phyloP scores from a whole-genome alignment of 345 rosid species.

The Ceriops tagal region DNA sequence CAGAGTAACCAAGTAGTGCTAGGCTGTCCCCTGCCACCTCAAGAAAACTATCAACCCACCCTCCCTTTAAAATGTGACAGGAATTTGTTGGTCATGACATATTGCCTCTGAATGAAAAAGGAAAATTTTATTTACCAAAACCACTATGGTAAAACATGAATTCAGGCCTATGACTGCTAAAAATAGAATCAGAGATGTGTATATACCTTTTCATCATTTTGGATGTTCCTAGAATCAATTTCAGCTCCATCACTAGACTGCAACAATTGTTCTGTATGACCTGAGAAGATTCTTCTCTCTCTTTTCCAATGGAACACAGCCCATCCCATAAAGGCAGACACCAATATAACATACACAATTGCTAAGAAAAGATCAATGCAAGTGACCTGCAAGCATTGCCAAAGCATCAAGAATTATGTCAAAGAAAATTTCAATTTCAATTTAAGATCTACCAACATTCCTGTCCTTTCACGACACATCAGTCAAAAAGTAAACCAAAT shows the following conservation, averaged over 20 bases:
- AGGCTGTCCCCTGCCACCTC: too few species aligned
- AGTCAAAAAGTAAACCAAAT: slow-evolving; percentile 5
- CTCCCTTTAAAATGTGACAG: too few species aligned
- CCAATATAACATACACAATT: slow-evolving; percentile 17
- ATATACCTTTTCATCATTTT: slow-evolving; percentile 48
- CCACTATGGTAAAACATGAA: not conserved
- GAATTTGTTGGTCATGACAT: too few species aligned
- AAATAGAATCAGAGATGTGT: not conserved
- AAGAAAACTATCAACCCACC: too few species aligned
- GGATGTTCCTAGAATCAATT: slow-evolving; percentile 25
- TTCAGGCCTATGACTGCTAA: not conserved
- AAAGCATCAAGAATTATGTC: slow-evolving; percentile 20
- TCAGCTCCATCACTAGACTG: slow-evolving; percentile 43
- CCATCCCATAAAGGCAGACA: slow-evolving; percentile 23
- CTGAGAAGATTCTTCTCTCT: slow-evolving; percentile 26
- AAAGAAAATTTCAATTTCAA: not conserved
- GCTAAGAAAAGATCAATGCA: slow-evolving; percentile 24
- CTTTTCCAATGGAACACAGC: slow-evolving; percentile 12
- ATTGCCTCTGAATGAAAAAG: too few species aligned
- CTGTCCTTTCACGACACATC: slow-evolving; percentile 7
- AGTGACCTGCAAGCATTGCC: slow-evolving; percentile 24
- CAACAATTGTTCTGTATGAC: slow-evolving; percentile 49
- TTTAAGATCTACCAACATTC: not conserved
- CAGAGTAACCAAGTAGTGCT: too few species aligned
- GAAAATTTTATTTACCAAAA: too few species aligned